phyloP scores from a whole-genome alignment of 306 rosid species.

The Gastrolobium villosum region DNA sequence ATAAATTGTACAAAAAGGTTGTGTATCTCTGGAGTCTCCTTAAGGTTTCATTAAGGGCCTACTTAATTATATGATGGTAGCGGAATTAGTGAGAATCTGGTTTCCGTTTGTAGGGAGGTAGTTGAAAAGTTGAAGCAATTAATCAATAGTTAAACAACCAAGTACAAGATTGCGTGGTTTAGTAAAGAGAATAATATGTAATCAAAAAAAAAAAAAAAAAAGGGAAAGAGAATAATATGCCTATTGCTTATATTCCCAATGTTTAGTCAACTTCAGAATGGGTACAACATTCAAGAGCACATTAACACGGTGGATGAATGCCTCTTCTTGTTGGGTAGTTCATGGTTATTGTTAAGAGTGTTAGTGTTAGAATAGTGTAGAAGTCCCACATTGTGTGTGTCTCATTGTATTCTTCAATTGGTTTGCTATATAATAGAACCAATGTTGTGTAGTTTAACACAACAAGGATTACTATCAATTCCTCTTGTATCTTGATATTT shows the following conservation, averaged over 20 bases:
- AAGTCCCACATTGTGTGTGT: no score
- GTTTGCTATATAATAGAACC: no score
- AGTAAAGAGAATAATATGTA: not conserved
- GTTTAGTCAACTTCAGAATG: no score
- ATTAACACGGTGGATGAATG: not conserved
- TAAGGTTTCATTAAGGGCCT: not conserved
- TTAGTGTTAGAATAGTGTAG: no score
- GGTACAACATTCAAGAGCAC: not conserved
- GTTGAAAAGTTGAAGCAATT: not conserved
- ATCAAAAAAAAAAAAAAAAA: no score
- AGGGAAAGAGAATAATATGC: no score
- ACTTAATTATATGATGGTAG: not conserved
- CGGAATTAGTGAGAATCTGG: not conserved
- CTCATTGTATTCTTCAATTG: no score
- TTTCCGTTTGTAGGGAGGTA: not conserved
- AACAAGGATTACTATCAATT: no score
- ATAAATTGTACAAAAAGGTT: not conserved
- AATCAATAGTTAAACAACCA: not conserved
- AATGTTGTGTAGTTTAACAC: no score
- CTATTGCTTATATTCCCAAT: no score
- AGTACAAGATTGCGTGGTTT: not conserved
- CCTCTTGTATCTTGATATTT: no score
- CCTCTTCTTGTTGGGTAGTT: not conserved
- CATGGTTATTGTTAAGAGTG: no score
- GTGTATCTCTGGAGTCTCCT: not conserved